These are phyloP conservation scores for Brettanomyces naardenensis DNA, from an alignment of 805 yeast genomes.

Conservation along the genomic window DNA sequence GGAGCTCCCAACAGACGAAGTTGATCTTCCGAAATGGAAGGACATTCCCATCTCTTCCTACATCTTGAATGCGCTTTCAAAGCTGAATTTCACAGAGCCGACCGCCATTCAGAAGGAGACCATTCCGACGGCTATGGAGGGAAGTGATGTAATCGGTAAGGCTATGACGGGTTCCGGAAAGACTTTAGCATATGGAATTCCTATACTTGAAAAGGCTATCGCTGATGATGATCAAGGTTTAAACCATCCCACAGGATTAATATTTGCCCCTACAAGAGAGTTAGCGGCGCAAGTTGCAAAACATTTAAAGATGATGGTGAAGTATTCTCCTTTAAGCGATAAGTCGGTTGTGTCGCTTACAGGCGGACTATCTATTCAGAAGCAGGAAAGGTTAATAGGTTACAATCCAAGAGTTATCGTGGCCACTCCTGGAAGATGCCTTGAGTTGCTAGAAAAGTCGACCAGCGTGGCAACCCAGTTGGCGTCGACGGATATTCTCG, in stretches of 20 bases:
- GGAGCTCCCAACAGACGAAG: constrained; percentile 21
- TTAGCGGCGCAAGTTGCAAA: constrained; percentile 88
- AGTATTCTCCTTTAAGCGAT: constrained; percentile 34
- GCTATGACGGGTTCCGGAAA: constrained; percentile 98
- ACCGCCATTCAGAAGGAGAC: constrained; percentile 76
- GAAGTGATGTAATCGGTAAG: constrained; percentile 84
- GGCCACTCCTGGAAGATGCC: constrained; percentile 92
- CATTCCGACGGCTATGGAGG: constrained; percentile 66
- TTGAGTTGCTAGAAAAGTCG: constrained; percentile 68
- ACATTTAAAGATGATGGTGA: constrained; percentile 56
- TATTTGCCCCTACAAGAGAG: constrained; percentile 95
- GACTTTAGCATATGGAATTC: constrained; percentile 91
- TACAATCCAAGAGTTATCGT: constrained; percentile 76
- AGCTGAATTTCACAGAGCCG: constrained; percentile 56
- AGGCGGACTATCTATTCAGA: constrained; percentile 92
- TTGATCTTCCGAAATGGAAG: constrained; percentile 57
- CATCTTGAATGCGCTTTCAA: constrained; percentile 53
- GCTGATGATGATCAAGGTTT: constrained; percentile 9
- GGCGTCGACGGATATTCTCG: constrained; percentile 43
- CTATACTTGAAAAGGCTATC: constrained; percentile 66
- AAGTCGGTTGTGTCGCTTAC: constrained; percentile 70
- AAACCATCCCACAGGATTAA: constrained; percentile 55
- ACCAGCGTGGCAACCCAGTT: constrained; percentile 34
- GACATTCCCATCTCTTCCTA: constrained; percentile 41
- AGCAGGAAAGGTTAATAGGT: constrained; percentile 73